These are phyloP conservation scores for Penicillium psychrosexuale DNA, from an alignment of 2,329 filamentous ascomycete genomes.

Conservation along the genomic window DNA sequence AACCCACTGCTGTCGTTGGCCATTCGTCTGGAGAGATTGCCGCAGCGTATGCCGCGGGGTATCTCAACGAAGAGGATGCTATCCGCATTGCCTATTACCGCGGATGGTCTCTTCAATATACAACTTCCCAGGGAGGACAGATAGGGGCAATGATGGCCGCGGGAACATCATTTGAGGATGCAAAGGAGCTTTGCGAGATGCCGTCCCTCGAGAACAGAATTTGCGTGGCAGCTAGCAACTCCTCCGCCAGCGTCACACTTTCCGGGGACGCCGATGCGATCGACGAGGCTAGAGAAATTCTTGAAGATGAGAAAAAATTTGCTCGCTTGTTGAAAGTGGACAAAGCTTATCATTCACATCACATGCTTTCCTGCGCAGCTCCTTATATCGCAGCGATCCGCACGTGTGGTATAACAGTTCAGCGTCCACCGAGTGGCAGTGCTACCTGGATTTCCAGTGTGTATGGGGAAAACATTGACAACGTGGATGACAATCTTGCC, in stretches of 20 bases:
- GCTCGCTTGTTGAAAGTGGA: slow-evolving; percentile 41
- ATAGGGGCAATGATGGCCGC: slow-evolving; percentile 51
- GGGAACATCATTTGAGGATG: slow-evolving; percentile 40
- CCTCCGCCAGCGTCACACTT: slow-evolving; percentile 43
- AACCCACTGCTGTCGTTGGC: slow-evolving; percentile 42
- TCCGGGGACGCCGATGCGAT: slow-evolving; percentile 44
- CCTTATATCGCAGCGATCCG: slow-evolving; percentile 28
- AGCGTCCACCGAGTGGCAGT: background rate
- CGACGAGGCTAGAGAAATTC: slow-evolving; percentile 24
- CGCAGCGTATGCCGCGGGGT: slow-evolving; percentile 50
- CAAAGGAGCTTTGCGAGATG: slow-evolving; percentile 27
- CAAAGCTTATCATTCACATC: slow-evolving; percentile 46
- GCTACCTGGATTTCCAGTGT: slow-evolving; percentile 33
- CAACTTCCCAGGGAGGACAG: slow-evolving; percentile 6
- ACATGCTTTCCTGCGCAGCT: slow-evolving; percentile 38
- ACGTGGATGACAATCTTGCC: slow-evolving; percentile 14
- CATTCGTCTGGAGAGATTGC: slow-evolving; percentile 54
- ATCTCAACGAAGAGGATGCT: slow-evolving; percentile 42
- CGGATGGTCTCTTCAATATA: slow-evolving; percentile 33
- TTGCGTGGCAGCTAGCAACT: slow-evolving; percentile 41
- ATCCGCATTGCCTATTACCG: slow-evolving; percentile 49
- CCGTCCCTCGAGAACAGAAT: slow-evolving; percentile 28
- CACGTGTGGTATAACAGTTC: slow-evolving; percentile 14
- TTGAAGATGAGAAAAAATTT: slow-evolving; percentile 40
- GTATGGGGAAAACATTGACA: slow-evolving; percentile 15